Percentiles rank a stretch among this genome's conserved stretches.
Evolutionary conservation across 2,329 filamentous ascomycete species (phyloP).

Genomic region (Bipolaris gigantea): DNA sequence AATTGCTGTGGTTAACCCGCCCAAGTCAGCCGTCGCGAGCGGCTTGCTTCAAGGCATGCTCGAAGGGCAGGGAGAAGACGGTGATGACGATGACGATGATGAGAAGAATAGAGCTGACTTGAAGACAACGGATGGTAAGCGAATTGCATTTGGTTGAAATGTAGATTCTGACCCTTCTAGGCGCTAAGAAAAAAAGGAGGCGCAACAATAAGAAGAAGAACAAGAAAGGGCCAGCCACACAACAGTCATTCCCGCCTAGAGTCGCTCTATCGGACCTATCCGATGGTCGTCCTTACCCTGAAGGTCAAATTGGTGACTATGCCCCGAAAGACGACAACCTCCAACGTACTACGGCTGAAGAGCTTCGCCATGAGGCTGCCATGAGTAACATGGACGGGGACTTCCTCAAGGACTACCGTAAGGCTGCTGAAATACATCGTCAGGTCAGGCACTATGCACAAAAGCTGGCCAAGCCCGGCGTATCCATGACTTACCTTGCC

Average conservation of each 20-base stretch:
- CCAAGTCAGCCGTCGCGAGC: slow-evolving; percentile 40
- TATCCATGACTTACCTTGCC: slow-evolving; percentile 75
- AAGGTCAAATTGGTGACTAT: slow-evolving; percentile 76
- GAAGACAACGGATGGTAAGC: slow-evolving; percentile 28
- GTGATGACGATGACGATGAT: slow-evolving; percentile 47
- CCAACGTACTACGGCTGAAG: slow-evolving; percentile 76
- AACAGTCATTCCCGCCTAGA: slow-evolving; percentile 73
- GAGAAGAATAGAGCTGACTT: slow-evolving; percentile 42
- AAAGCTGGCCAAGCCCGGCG: slow-evolving; percentile 75
- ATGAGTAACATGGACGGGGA: slow-evolving; percentile 71
- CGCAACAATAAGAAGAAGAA: slow-evolving; percentile 74
- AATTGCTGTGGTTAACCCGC: slow-evolving; percentile 36
- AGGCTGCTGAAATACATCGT: slow-evolving; percentile 83
- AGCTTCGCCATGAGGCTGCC: slow-evolving; percentile 70
- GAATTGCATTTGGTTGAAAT: not conserved
- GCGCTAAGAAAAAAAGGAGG: slow-evolving; percentile 72
- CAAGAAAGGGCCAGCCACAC: slow-evolving; percentile 59
- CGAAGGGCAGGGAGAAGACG: slow-evolving; percentile 52
- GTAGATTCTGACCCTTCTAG: slow-evolving; percentile 23
- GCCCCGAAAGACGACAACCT: slow-evolving; percentile 65
- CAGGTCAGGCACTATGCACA: slow-evolving; percentile 82
- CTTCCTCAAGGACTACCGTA: slow-evolving; percentile 76
- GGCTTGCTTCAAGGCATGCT: slow-evolving; percentile 42
- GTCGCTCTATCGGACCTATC: slow-evolving; percentile 72
- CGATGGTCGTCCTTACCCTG: slow-evolving; percentile 67